These are phyloP conservation scores for Hypoxylon sp. DNA, from an alignment of 2,329 filamentous ascomycete species.

Conservation along the genomic window DNA sequence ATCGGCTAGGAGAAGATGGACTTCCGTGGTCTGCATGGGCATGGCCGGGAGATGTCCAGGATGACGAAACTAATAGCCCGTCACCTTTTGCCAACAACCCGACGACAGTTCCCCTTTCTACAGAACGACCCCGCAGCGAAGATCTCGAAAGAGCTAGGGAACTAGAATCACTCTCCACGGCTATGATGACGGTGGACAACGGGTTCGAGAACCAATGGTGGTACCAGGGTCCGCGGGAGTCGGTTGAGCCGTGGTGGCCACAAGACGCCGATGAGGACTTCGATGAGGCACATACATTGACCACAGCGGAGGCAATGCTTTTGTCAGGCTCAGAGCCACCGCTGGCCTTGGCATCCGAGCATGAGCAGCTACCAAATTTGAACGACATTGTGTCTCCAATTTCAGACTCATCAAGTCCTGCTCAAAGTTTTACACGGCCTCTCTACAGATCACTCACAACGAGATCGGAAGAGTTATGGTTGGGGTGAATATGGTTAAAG, in stretches of 20 bases:
- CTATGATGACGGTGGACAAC: conserved; percentile 66
- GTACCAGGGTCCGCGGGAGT: conserved; percentile 56
- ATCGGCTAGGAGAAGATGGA: conserved; percentile 57
- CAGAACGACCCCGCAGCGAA: conserved; percentile 36
- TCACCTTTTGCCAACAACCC: conserved; percentile 37
- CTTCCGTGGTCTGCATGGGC: conserved; percentile 57
- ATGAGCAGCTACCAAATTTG: conserved; percentile 27
- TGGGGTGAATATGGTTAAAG: conserved; percentile 26
- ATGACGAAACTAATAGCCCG: conserved; percentile 39
- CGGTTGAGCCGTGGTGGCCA: conserved; percentile 34
- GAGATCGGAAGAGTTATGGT: conserved; percentile 54
- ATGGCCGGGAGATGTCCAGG: conserved; percentile 46
- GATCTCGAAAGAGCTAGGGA: conserved; percentile 52
- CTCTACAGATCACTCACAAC: conserved; percentile 51
- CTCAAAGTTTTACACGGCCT: conserved; percentile 31
- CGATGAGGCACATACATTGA: conserved; percentile 37
- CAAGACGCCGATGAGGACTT: conserved; percentile 33
- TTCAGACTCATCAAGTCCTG: conserved; percentile 44
- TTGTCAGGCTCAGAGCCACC: conserved; percentile 39
- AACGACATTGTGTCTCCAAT: conserved; percentile 50
- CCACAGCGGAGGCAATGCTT: conserved; percentile 42
- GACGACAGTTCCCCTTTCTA: conserved; percentile 38
- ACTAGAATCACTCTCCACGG: conserved; percentile 59
- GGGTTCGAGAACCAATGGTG: conserved; percentile 68
- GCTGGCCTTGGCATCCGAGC: conserved; percentile 28